phyloP scores from a whole-genome alignment of 1,139 yeast genomes.

The Lodderomyces pseudojiufengensis region DNA sequence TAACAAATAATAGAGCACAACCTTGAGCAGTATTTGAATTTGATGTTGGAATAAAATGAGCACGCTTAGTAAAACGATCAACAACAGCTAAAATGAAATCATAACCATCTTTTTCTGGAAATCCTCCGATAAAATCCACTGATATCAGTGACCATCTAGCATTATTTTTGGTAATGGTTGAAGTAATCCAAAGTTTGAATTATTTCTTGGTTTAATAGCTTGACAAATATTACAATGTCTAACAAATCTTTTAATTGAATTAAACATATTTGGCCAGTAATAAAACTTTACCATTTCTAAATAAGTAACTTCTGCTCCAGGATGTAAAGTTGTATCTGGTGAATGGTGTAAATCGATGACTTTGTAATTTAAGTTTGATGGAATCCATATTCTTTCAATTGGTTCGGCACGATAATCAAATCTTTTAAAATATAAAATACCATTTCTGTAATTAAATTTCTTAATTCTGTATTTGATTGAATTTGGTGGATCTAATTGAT shows the following conservation, averaged over 20 bases:
- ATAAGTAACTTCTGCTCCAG: too few relatives aligned
- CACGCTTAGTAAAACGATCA: background rate
- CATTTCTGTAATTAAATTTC: background rate
- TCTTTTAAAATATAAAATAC: too few relatives aligned
- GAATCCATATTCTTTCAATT: too few relatives aligned
- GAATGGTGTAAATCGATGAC: too few relatives aligned
- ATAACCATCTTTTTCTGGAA: background rate
- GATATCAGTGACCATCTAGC: too few relatives aligned
- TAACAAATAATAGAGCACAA: background rate
- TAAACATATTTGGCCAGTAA: too few relatives aligned
- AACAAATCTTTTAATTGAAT: background rate
- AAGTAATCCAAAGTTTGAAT: background rate
- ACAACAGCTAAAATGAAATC: background rate
- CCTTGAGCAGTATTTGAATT: background rate
- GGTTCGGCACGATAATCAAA: too few relatives aligned
- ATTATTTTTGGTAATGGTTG: background rate
- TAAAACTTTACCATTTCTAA: too few relatives aligned
- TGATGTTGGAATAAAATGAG: background rate
- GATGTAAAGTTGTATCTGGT: too few relatives aligned
- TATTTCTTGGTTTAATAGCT: background rate
- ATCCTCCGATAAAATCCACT: background rate
- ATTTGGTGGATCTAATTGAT: background rate
- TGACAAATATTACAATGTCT: background rate
- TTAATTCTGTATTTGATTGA: background rate
- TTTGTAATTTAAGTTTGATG: too few relatives aligned